phyloP scores from a whole-genome alignment of 495 filamentous ascomycete species.

The Tuber umbilicatum region DNA sequence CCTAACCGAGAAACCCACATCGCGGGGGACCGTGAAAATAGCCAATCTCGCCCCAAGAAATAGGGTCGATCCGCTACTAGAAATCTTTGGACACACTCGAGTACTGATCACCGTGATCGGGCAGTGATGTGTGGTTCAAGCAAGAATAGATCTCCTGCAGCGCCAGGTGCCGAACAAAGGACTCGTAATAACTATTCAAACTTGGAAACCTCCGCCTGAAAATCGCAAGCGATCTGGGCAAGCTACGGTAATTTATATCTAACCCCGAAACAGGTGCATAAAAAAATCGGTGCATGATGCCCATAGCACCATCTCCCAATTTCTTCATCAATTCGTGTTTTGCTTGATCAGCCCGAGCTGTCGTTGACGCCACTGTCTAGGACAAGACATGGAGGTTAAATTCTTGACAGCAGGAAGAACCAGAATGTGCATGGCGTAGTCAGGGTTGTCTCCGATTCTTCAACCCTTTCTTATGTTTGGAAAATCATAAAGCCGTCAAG shows the following conservation, averaged over 20 bases:
- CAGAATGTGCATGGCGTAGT: not conserved
- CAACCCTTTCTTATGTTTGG: not conserved
- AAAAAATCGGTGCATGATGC: too few relatives aligned
- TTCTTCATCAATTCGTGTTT: not conserved
- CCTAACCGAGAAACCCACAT: too few relatives aligned
- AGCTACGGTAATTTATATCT: too few relatives aligned
- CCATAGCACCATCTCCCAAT: too few relatives aligned
- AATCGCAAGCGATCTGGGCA: not conserved
- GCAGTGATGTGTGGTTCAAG: not conserved
- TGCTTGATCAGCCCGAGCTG: not conserved
- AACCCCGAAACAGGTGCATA: too few relatives aligned
- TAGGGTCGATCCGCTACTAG: not conserved
- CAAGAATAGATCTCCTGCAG: not conserved
- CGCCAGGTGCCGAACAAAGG: not conserved
- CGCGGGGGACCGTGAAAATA: too few relatives aligned
- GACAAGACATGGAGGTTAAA: too few relatives aligned
- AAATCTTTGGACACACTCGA: not conserved
- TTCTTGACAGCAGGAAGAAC: not conserved
- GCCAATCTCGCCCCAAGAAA: too few relatives aligned
- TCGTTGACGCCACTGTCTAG: not conserved
- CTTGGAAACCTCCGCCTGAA: not conserved
- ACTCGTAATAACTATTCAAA: too few relatives aligned
- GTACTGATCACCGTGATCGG: not conserved
- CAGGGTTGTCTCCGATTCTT: not conserved
- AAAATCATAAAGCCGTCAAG: not conserved